Conservation (phyloP, 2,329 filamentous ascomycete genomes). For the Fusarium subtropicale region DNA sequence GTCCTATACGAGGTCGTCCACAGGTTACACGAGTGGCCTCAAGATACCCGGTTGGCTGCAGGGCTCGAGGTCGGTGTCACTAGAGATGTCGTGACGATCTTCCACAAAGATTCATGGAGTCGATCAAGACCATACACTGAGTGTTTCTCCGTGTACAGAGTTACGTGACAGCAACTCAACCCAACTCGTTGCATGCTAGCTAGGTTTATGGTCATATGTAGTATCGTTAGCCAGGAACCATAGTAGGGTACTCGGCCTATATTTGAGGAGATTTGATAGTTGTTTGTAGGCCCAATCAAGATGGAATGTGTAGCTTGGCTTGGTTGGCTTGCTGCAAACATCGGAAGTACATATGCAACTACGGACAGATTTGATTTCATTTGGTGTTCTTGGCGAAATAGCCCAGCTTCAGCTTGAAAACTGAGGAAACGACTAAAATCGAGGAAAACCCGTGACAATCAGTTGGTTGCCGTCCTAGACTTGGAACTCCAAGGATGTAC, state of each 20-base stretch:
- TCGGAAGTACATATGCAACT: neutral
- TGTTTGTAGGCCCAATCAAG: neutral
- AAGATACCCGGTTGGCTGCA: slow-evolving; percentile 16
- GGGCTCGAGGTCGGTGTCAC: slow-evolving; percentile 8
- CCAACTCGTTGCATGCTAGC: neutral
- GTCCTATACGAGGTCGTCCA: slow-evolving; percentile 19
- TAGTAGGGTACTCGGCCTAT: neutral
- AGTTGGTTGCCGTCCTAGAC: neutral
- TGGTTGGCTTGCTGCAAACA: slow-evolving; percentile 4
- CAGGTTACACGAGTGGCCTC: slow-evolving; percentile 13
- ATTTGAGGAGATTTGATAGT: neutral
- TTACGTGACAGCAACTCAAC: neutral
- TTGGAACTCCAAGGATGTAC: slow-evolving; percentile 14
- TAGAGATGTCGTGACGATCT: neutral
- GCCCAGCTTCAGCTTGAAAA: slow-evolving; percentile 4
- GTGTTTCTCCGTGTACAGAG: neutral
- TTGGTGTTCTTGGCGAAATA: slow-evolving; percentile 9
- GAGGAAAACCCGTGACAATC: neutral
- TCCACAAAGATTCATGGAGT: neutral
- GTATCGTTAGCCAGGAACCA: neutral
- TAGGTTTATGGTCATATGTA: neutral
- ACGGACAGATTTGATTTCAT: neutral
- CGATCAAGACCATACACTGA: neutral
- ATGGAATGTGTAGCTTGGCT: neutral
- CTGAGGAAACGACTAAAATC: slow-evolving; percentile 3